Evolutionary conservation across 139 green algal species (phyloP).

Genomic region (Coelastrella sp.): DNA sequence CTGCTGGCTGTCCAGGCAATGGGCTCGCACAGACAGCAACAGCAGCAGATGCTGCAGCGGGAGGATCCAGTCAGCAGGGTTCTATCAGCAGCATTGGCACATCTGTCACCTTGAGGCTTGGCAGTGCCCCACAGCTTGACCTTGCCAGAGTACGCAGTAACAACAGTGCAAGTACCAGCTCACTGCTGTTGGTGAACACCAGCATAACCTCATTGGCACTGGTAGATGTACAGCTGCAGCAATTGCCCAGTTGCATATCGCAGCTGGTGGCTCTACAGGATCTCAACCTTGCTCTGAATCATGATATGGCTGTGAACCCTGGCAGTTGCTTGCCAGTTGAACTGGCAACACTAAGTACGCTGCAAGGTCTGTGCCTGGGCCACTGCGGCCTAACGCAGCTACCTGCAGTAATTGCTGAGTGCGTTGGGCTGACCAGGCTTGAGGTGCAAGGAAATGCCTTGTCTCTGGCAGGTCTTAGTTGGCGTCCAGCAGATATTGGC

Average conservation of each 20-base stretch:
- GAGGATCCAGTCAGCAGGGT: too few species aligned
- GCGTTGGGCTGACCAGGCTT: slow-evolving; percentile 2
- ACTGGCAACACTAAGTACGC: background rate
- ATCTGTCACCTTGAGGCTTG: too few species aligned
- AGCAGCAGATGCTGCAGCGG: background rate
- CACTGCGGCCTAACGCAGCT: slow-evolving; percentile 38
- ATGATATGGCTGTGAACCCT: slow-evolving; percentile 26
- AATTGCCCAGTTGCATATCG: slow-evolving; percentile 4
- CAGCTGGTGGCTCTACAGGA: slow-evolving; percentile 32
- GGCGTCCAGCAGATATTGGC: background rate
- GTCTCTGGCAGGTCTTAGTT: background rate
- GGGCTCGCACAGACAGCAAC: background rate
- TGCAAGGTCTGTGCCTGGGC: slow-evolving; percentile 5
- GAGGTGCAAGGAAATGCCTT: slow-evolving; percentile 43
- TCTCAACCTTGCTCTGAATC: slow-evolving; percentile 30
- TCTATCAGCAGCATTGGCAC: too few species aligned
- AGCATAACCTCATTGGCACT: background rate
- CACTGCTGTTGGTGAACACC: background rate
- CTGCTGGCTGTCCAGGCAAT: background rate
- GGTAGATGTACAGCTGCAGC: slow-evolving; percentile 12
- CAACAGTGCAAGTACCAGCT: background rate
- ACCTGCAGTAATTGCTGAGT: background rate
- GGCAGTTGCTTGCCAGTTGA: slow-evolving; percentile 2
- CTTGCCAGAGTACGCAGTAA: background rate
- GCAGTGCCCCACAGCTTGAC: too few species aligned